phyloP scores from a whole-genome alignment of 306 rosid species.

The Malus asiatica region DNA sequence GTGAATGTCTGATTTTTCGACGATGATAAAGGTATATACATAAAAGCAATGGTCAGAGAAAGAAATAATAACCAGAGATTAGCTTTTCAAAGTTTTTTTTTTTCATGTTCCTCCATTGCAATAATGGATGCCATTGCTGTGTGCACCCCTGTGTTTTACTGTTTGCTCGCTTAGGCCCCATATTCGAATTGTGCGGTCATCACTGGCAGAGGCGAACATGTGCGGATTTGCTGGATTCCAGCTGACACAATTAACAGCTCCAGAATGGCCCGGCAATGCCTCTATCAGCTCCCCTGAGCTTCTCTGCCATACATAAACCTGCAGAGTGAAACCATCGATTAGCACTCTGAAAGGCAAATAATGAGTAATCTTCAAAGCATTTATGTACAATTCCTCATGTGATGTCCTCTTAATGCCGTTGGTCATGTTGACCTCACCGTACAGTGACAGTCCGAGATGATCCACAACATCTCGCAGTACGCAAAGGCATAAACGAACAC shows the following conservation, averaged over 20 bases:
- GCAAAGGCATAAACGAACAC: no score
- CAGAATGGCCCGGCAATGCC: conserved; percentile 83
- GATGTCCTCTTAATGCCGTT: neutral
- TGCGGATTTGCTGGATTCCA: conserved; percentile 96
- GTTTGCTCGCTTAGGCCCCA: conserved; percentile 77
- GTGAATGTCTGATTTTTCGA: conserved; percentile 56
- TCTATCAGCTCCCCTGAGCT: conserved; percentile 65
- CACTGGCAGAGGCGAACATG: conserved; percentile 97
- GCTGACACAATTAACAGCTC: conserved; percentile 89
- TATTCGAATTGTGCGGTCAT: conserved; percentile 86
- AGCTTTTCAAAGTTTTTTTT: conserved; percentile 8
- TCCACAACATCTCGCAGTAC: neutral
- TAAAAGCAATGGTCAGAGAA: conserved; percentile 53
- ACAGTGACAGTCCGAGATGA: neutral
- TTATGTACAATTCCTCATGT: no score
- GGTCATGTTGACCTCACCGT: neutral
- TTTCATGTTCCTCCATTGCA: conserved; percentile 79
- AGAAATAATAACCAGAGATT: conserved; percentile 32
- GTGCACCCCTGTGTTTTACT: conserved; percentile 44
- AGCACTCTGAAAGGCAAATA: neutral
- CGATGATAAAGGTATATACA: conserved; percentile 66
- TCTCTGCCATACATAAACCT: conserved; percentile 95
- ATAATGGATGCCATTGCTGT: conserved; percentile 68
- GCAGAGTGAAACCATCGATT: conserved; percentile 19
- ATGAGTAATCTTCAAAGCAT: neutral